Conservation (phyloP, 1,284 basidiomycete genomes). For the Irpex sp. region DNA sequence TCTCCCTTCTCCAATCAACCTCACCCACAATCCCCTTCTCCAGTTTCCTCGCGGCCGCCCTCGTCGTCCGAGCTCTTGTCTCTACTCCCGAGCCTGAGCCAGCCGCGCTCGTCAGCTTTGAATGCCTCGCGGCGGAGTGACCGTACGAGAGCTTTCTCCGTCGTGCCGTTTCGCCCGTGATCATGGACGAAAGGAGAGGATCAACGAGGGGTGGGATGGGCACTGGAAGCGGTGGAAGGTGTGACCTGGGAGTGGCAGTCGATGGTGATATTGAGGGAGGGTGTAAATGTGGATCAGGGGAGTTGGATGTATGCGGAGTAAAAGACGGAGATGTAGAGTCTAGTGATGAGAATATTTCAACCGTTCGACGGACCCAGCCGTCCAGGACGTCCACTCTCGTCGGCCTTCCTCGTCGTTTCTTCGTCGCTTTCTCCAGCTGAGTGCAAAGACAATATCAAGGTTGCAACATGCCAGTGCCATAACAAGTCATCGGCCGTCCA, state of each 20-base stretch:
- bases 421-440: constrained; percentile 69
- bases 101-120: no score
- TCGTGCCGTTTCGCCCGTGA: not conserved
- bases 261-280: not conserved
- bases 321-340: not conserved
- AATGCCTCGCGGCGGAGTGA: no score
- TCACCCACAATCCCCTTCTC: no score
- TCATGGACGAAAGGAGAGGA: not conserved
- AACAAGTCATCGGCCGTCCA: no score
- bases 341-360: constrained; percentile 1
- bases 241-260: not conserved
- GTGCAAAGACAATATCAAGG: not conserved
- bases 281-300: no score
- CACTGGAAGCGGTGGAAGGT: not conserved
- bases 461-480: no score
- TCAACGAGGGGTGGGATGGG: not conserved
- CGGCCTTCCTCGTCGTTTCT: constrained; percentile 43
- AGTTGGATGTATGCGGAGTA: no score
- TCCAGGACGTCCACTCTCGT: constrained; percentile 1
- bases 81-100: no score
- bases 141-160: not conserved
- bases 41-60: no score
- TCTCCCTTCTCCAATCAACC: not conserved
- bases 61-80: no score
- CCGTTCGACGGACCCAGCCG: constrained; percentile 7